Evolutionary conservation across 495 filamentous ascomycete genomes (phyloP).

Genomic region (Aspergillus baeticus): DNA sequence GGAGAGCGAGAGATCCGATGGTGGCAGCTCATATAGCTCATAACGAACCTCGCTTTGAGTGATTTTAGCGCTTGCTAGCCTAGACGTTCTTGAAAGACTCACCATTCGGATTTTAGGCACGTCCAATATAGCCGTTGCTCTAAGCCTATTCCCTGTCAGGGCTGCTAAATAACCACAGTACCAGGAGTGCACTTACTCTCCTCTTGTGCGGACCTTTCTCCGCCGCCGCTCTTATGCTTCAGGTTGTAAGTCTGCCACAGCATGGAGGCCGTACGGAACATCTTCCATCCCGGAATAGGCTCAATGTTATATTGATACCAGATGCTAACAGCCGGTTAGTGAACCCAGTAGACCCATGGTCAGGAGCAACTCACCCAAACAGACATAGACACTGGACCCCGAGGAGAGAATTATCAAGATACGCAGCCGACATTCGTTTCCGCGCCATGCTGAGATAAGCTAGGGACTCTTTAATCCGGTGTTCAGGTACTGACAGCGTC

Average conservation of each 20-base stretch:
- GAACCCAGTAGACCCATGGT: not conserved
- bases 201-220: conserved; percentile 32
- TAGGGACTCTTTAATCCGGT: conserved; percentile 26
- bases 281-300: conserved; percentile 37
- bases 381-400: conserved; percentile 39
- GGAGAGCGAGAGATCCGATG: conserved; percentile 31
- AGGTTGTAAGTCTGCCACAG: conserved; percentile 39
- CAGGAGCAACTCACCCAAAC: conserved; percentile 25
- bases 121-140: conserved; percentile 43
- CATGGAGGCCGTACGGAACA: conserved; percentile 40
- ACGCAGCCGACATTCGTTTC: conserved; percentile 32
- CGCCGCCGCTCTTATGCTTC: conserved; percentile 24
- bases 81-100: not conserved
- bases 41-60: conserved; percentile 33
- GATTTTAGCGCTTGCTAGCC: not conserved
- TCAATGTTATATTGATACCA: conserved; percentile 44
- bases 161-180: no score
- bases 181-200: conserved; percentile 18
- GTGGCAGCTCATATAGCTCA: conserved; percentile 29
- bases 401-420: conserved; percentile 32
- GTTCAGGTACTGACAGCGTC: conserved; percentile 22
- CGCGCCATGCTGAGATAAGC: conserved; percentile 34
- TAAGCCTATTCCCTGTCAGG: conserved; percentile 20
- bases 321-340: conserved; percentile 20
- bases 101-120: conserved; percentile 41